Evolutionary conservation across 2,329 filamentous ascomycete genomes (phyloP).

Genomic region (Exophiala dermatitidis): DNA sequence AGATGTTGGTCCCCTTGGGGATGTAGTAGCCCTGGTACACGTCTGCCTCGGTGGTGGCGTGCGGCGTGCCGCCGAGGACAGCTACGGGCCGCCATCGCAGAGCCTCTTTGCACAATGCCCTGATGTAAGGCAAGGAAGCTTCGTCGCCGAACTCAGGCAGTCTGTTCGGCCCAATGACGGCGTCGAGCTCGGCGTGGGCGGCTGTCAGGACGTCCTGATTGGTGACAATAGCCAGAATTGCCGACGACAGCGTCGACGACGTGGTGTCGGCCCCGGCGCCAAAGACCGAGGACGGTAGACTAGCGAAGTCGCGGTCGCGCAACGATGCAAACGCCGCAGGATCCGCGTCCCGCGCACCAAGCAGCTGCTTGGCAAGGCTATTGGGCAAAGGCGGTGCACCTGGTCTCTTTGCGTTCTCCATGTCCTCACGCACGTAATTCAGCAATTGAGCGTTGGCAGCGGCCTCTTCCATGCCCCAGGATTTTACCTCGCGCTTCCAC

Average conservation of each 20-base stretch:
- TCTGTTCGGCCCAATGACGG: slow-evolving; percentile 29
- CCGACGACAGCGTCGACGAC: slow-evolving; percentile 29
- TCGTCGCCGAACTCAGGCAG: slow-evolving; percentile 35
- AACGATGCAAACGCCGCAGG: slow-evolving; percentile 34
- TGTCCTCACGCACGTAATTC: slow-evolving; percentile 36
- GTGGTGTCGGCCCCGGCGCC: slow-evolving; percentile 32
- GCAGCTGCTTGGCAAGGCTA: slow-evolving; percentile 40
- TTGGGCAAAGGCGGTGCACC: slow-evolving; percentile 32
- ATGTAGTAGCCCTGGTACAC: slow-evolving; percentile 41
- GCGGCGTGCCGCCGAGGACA: slow-evolving; percentile 28
- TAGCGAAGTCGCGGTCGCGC: slow-evolving; percentile 32
- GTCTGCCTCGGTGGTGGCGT: slow-evolving; percentile 21
- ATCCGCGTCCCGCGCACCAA: slow-evolving; percentile 33
- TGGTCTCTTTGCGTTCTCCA: slow-evolving; percentile 26
- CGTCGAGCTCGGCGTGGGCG: slow-evolving; percentile 34
- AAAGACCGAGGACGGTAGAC: slow-evolving; percentile 34
- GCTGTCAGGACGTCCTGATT: slow-evolving; percentile 26
- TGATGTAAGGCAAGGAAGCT: slow-evolving; percentile 32
- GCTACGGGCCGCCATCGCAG: slow-evolving; percentile 40
- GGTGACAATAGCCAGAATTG: slow-evolving; percentile 29
- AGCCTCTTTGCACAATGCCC: slow-evolving; percentile 39
- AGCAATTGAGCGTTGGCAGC: slow-evolving; percentile 29
- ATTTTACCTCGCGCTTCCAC: slow-evolving; percentile 30
- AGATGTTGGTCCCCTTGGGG: slow-evolving; percentile 40
- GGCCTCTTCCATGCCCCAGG: slow-evolving; percentile 29